Percentiles rank a stretch among this genome's conserved stretches.
These are phyloP conservation scores for Puccinia polysora DNA, from an alignment of 1,284 basidiomycete species.

Conservation along the genomic window DNA sequence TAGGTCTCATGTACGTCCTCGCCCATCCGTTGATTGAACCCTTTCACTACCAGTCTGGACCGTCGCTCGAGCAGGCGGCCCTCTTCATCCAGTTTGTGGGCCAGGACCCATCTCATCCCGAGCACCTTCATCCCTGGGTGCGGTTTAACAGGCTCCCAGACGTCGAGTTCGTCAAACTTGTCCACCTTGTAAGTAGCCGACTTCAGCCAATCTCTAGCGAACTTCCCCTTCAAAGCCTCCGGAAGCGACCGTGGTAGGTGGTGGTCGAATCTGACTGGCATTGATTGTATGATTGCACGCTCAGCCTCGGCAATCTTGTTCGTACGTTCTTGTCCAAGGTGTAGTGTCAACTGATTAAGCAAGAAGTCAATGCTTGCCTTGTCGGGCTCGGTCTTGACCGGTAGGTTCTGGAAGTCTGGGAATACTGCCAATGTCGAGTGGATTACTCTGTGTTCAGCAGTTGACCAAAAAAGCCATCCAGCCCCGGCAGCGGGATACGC, in stretches of 20 bases:
- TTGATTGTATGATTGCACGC: not conserved
- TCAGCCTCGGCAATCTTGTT: not conserved
- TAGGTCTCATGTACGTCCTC: conserved; percentile 1
- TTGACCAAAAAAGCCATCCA: conserved; percentile 11
- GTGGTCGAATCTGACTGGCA: not conserved
- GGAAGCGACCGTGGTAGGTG: not conserved
- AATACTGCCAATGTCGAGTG: not conserved
- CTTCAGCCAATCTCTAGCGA: not conserved
- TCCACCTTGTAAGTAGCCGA: too few species aligned
- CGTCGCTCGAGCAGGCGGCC: not conserved
- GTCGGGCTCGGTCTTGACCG: not conserved
- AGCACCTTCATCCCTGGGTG: conserved; percentile 4
- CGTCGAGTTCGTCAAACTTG: not conserved
- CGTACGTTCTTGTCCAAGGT: not conserved
- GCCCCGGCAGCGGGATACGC: not conserved
- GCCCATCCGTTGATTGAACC: conserved; percentile 11
- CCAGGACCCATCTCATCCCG: conserved; percentile 2
- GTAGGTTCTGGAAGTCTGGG: not conserved
- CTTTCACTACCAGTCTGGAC: not conserved
- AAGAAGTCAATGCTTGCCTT: not conserved
- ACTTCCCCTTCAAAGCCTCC: not conserved
- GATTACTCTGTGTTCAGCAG: not conserved
- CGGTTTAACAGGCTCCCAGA: not conserved
- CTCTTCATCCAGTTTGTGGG: not conserved
- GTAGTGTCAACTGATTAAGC: not conserved